Evolutionary conservation across 1,284 basidiomycete species (phyloP), one percentile per base, ranked within the genome.

Genomic region (Sporisorium iseilematis-ciliati): DNA sequence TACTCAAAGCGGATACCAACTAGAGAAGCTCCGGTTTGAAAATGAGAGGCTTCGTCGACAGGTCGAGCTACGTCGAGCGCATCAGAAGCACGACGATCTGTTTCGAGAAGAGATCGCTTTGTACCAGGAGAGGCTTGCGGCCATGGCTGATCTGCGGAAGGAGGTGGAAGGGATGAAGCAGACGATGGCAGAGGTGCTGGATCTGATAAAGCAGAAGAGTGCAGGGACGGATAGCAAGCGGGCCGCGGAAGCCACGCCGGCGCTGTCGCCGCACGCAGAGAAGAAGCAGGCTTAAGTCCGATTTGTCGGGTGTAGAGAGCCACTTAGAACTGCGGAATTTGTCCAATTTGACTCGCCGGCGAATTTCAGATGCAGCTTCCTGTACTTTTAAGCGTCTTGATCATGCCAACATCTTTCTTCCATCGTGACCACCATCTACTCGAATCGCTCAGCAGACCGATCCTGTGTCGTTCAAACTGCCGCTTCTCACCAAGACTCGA

Each of bases 381-480:
- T 38, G 35, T 38, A 38, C 35, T 16, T 31, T 31, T 38, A 38
- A 38, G 12, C 12, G 11, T 38, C 41, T 42, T 42, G 18, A 42
- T 42, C 41, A 7, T n/a, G n/a, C 41, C n/a, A 4, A 8, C 41
- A 14, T 46, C 35, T 38, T 16, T 31, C 46, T 49, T 49, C 7
- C 2, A 14, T 14, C 20, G 23, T 12, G 8, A 20, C 40, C 40
- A 42, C n/a, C 42, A 46, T 31, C 20, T 33, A 26, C 3, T 42
- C 18, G 4, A n/a, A 3, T 18, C 40, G 21, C 14, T 29, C 35
- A n/a, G 25, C 33, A 48, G 25, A 29, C 25, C 0, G 29, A 0
- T 29, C 4, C 16, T 29, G 25, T 26, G 10, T 41, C 7, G 7
- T 16, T 8, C 54, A 63, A 63, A 52, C 41, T 63, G 61, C 31